Conservation (phyloP, 2,329 filamentous ascomycete genomes). For the Pseudogymnoascus sp. region DNA sequence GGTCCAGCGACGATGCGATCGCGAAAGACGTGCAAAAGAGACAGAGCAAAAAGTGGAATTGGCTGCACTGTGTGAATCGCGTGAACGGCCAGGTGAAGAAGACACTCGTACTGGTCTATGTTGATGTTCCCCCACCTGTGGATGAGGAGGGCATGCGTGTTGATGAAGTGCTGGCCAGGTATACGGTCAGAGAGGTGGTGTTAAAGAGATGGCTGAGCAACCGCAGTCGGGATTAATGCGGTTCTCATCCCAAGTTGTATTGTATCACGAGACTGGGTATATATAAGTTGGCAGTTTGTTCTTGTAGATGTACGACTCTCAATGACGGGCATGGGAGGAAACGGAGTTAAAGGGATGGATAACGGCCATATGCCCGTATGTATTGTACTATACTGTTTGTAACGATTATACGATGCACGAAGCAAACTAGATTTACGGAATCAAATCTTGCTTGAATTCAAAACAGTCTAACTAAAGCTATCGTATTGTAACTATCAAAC, state of each 20-base stretch:
- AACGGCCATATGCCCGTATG: neutral
- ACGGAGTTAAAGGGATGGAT: neutral
- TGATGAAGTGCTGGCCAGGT: slow-evolving; percentile 57
- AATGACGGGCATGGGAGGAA: neutral
- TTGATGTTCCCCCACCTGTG: slow-evolving; percentile 73
- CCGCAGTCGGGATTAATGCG: slow-evolving; percentile 47
- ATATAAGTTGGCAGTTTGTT: neutral
- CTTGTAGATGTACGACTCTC: neutral
- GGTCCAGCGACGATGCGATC: slow-evolving; percentile 48
- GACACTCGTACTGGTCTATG: slow-evolving; percentile 81
- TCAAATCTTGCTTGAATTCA: neutral
- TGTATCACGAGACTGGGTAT: neutral
- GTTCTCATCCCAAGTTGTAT: neutral
- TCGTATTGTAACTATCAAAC: neutral
- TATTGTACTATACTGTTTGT: slow-evolving; percentile 3
- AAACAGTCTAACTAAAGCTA: neutral
- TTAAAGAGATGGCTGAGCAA: slow-evolving; percentile 81
- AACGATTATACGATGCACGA: slow-evolving; percentile 2
- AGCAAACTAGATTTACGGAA: neutral
- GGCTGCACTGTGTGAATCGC: slow-evolving; percentile 83
- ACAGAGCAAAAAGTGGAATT: slow-evolving; percentile 60
- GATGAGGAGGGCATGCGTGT: slow-evolving; percentile 49
- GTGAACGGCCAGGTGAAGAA: slow-evolving; percentile 88
- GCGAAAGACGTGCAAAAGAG: slow-evolving; percentile 47
- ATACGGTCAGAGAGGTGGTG: slow-evolving; percentile 73